Evolutionary conservation across 2,329 filamentous ascomycete genomes (phyloP).

Genomic region (Ceratocystis albifundus): DNA sequence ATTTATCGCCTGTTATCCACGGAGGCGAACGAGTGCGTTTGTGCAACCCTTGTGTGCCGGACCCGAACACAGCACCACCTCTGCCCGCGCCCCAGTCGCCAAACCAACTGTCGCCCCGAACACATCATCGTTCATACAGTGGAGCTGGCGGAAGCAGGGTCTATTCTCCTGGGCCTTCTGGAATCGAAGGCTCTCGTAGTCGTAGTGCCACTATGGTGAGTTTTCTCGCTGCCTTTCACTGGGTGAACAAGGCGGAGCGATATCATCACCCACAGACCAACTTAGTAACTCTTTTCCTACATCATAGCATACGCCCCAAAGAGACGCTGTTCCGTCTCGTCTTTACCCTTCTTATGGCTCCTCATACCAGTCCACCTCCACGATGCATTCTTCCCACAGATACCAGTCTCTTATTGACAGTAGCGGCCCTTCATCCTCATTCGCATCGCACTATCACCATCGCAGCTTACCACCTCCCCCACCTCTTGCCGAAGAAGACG

Average conservation of each 20-base stretch:
- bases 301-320: slow-evolving; percentile 18
- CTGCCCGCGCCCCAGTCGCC: slow-evolving; percentile 29
- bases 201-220: slow-evolving; percentile 43
- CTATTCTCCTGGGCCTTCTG: slow-evolving; percentile 16
- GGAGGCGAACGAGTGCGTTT: slow-evolving; percentile 49
- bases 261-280: neutral
- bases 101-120: slow-evolving; percentile 30
- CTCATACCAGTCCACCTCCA: slow-evolving; percentile 15
- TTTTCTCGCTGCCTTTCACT: slow-evolving; percentile 19
- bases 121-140: slow-evolving; percentile 39
- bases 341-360: slow-evolving; percentile 22
- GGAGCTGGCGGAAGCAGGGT: slow-evolving; percentile 30
- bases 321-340: neutral
- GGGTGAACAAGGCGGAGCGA: neutral
- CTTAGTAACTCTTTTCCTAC: slow-evolving; percentile 13
- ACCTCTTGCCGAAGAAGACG: slow-evolving; percentile 58
- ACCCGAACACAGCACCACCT: slow-evolving; percentile 48
- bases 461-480: slow-evolving; percentile 36
- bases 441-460: slow-evolving; percentile 28
- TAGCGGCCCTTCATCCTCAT: slow-evolving; percentile 29
- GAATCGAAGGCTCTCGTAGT: slow-evolving; percentile 27
- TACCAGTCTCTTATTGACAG: slow-evolving; percentile 30
- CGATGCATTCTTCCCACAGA: slow-evolving; percentile 20
- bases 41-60: slow-evolving; percentile 52
- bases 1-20: slow-evolving; percentile 24